Evolutionary conservation across 202 grass and related monocot species (phyloP), one percentile per base, ranked within the genome.

Genomic region (Bolboschoenoplectus hybrid): DNA sequence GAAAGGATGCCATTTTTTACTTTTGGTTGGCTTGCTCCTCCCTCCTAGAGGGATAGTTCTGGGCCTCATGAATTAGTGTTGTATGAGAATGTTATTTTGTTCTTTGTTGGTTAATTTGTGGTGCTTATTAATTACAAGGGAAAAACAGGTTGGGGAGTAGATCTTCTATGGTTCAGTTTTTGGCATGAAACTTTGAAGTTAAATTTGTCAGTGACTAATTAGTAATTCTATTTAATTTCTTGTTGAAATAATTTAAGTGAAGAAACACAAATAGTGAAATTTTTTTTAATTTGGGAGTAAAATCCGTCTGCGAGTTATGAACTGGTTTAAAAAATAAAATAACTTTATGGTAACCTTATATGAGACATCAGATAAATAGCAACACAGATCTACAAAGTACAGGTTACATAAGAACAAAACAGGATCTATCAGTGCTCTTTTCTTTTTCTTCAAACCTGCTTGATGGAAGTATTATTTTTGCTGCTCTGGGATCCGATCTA

Each of bases 1-100:
- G 80, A 81, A 84, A 52, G 44, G 75, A 84, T 26, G 91, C 91
- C 91, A 97, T 92, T 81, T 38, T 80, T 57, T 5, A 1, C 32
- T 57, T 61, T 60, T 80, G 50, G 53, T 43, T 80, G 14, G 52
- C 2, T 76, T 35, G 47, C 69, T 73, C 17, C 67, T 76, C 67
- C 17, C 6, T 13, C 43, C 40, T 46, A 56, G 44, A 56, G 74
- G 38, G 14, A 45, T 73, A 17, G 9, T 4, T 74, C 46, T 74
- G 46, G 46, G n/a, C 71, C 71, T 74, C 71, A 51, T 74, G 36
- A 60, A 80, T 80, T 19, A 60, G 36, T 60, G 2, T 43, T 41
- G 35, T 41, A 41, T n/a, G 7, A 57, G 52, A 7, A 40, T 19
- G 35, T 11, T 41, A 7, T 77, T n/a, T 35, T 77, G 47, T 52